Base-by-base conservation (phyloP, 495 filamentous ascomycete species). In the Margaritispora aquatica region DNA sequence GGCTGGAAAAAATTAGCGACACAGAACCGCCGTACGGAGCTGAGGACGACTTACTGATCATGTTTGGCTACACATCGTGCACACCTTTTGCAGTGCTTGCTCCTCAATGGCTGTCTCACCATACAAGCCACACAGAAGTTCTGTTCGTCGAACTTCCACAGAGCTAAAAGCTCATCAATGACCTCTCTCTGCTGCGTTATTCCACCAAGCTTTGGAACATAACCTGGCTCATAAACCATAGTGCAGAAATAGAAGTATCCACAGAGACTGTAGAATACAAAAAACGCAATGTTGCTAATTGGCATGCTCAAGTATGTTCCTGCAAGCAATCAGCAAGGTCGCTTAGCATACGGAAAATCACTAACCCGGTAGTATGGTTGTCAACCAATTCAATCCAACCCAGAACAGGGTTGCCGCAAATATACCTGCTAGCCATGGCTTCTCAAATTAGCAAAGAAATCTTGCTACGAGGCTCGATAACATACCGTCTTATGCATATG, bases 91-190 rank as follows among this genome's bases (percentile, higher is more conserved):
- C 94, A 98, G 73, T 98, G 94, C 78, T 96, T 97, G 76, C 91
- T 96, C 51, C 94, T 81, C 54, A 97, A 73, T 5, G 94, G 95
- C 69, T 84, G 91, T 54, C 94, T 80, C 54, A 94, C 85, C 92
- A 97, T 96, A 74, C 94, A 98, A 29, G 80, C 79, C 26, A 94
- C 85, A 69, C 94, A 98, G 68, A 97, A 98, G 67, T 97, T 91
- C 41, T 86, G 79, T 61, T 95, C 91, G 73, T 98, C 92, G 70
- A 93, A 97, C 68, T 90, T 93, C 85, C 89, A 92, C 61, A 84
- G 66, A 55, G 80, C 77, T 58, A 97, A 75, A 2, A 98, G 81
- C 56, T 96, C 88, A 48, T 92, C 86, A 62, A 97, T 92, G 56
- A 88, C 83, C 23, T 84, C 85, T 71, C 91, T 90, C 70, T 97